Percentiles rank a stretch among this genome's conserved stretches.
phyloP scores from a whole-genome alignment of 75 land plant species.

The Sequoiadendron giganteum region DNA sequence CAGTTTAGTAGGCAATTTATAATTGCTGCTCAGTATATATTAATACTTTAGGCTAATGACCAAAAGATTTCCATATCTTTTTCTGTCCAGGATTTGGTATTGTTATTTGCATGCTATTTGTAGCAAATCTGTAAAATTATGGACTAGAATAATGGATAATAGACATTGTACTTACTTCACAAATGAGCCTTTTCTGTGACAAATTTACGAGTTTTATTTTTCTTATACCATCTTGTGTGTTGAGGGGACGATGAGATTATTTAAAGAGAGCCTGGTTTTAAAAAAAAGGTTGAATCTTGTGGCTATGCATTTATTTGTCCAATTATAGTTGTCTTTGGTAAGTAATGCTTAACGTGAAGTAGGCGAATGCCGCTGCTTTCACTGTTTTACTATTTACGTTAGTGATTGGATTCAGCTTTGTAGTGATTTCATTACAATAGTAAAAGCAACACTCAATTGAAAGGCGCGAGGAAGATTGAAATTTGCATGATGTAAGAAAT shows the following conservation, averaged over 20 bases:
- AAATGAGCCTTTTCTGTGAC: neutral
- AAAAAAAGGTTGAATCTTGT: no score
- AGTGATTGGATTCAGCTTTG: neutral
- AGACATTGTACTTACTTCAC: neutral
- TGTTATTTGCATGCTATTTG: neutral
- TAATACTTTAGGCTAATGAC: neutral
- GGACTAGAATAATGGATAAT: neutral
- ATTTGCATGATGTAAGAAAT: no score
- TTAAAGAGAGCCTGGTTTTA: neutral
- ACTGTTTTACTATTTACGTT: no score
- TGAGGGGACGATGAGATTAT: neutral
- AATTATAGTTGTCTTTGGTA: neutral
- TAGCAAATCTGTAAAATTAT: neutral
- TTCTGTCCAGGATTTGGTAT: neutral
- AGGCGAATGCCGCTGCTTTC: neutral
- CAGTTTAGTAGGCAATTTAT: neutral
- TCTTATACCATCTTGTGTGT: neutral
- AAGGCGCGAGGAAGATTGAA: no score
- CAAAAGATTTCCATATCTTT: neutral
- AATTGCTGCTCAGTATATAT: neutral
- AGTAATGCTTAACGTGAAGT: no score
- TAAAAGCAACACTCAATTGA: neutral
- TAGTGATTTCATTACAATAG: no score
- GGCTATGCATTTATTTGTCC: no score
- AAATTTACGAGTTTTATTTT: neutral